A percentile compares a stretch with the other conserved stretches of the same genome.
Evolutionary conservation across 192 early-diverging fungal species (phyloP).

Genomic region (Linnemannia elongata): DNA sequence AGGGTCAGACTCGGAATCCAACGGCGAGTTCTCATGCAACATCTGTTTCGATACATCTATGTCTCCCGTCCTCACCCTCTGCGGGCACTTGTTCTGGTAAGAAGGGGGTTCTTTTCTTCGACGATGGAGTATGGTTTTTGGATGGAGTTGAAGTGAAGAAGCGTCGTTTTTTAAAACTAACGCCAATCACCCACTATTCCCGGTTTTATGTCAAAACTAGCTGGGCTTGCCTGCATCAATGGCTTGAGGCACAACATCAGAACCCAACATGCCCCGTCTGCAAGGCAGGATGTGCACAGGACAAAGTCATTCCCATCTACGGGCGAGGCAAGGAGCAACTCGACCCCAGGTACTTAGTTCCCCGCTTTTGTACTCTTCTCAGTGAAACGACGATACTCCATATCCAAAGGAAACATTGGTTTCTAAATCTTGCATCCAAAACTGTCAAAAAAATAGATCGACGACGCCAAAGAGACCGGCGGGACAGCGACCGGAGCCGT

Average conservation of each 20-base stretch:
- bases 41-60: constrained; percentile 82
- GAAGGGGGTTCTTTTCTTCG: neutral
- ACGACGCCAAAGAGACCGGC: constrained; percentile 80
- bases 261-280: constrained; percentile 88
- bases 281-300: constrained; percentile 86
- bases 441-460: constrained; percentile 21
- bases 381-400: neutral
- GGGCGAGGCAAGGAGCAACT: constrained; percentile 82
- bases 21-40: constrained; percentile 54
- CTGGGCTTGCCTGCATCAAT: constrained; percentile 81
- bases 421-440: neutral
- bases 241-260: constrained; percentile 76
- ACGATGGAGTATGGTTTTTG: neutral
- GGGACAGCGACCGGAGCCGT: constrained; percentile 80
- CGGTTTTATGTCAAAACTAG: constrained; percentile 22
- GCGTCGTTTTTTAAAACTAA: neutral
- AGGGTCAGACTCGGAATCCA: constrained; percentile 20
- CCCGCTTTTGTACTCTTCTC: neutral
- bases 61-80: constrained; percentile 81
- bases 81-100: constrained; percentile 86
- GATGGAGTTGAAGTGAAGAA: neutral
- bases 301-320: constrained; percentile 88
- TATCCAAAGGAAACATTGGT: too few relatives aligned
- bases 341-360: constrained; percentile 73
- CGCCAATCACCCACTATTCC: neutral